Evolutionary conservation across 2,329 filamentous ascomycete genomes (phyloP).

Genomic region (Coniochaeta sp.): DNA sequence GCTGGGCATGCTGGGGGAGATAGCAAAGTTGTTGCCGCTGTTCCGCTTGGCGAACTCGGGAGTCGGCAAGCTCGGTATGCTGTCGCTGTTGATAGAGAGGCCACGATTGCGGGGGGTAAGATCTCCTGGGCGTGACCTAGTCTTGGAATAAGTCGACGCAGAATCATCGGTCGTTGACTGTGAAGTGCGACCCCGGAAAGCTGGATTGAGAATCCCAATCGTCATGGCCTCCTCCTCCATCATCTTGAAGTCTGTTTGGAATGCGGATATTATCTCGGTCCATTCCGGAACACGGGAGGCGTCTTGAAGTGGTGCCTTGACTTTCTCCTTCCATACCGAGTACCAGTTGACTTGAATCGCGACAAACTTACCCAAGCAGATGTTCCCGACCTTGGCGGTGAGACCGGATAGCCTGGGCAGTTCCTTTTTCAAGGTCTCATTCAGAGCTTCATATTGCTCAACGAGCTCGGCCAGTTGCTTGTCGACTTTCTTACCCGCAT

Average conservation of each 20-base stretch:
- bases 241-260: constrained; percentile 71
- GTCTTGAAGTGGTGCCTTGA: constrained; percentile 66
- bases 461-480: constrained; percentile 77
- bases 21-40: constrained; percentile 60
- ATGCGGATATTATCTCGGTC: constrained; percentile 67
- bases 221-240: constrained; percentile 64
- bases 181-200: constrained; percentile 49
- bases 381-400: constrained; percentile 77
- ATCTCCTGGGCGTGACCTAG: constrained; percentile 40
- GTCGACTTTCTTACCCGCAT: constrained; percentile 78
- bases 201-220: constrained; percentile 74
- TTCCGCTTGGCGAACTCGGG: constrained; percentile 59
- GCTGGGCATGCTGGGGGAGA: constrained; percentile 47
- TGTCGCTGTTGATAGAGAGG: constrained; percentile 55
- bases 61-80: constrained; percentile 54
- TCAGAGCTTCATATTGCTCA: constrained; percentile 84
- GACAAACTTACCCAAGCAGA: constrained; percentile 76
- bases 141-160: constrained; percentile 36
- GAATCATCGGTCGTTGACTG: constrained; percentile 51
- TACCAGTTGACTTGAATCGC: constrained; percentile 81
- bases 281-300: constrained; percentile 57
- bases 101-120: constrained; percentile 46
- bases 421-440: constrained; percentile 89
- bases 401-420: constrained; percentile 75
- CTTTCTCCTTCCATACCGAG: constrained; percentile 74